Conservation (phyloP, 2,329 filamentous ascomycete genomes). For the Byssochlamys sp. region DNA sequence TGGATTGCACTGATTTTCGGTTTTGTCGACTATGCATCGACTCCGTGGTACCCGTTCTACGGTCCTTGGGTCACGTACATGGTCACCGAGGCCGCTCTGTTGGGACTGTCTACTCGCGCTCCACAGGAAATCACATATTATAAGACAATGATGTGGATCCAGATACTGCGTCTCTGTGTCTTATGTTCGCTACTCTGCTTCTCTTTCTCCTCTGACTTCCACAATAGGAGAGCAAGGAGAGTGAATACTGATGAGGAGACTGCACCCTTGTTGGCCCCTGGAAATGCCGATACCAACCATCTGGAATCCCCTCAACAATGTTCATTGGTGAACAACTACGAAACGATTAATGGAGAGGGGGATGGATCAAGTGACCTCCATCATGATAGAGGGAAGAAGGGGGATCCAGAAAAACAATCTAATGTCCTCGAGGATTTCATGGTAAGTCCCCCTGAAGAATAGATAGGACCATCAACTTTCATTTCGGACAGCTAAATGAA, state of each 20-base stretch:
- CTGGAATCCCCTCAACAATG: slow-evolving; percentile 14
- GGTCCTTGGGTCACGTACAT: slow-evolving; percentile 54
- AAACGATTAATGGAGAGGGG: slow-evolving; percentile 1
- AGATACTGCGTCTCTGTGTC: slow-evolving; percentile 9
- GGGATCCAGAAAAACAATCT: neutral
- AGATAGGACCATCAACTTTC: neutral
- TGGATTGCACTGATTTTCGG: slow-evolving; percentile 53
- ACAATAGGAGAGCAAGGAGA: slow-evolving; percentile 1
- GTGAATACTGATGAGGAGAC: slow-evolving; percentile 11
- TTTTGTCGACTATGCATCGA: slow-evolving; percentile 42
- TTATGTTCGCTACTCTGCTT: slow-evolving; percentile 7
- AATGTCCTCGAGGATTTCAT: neutral
- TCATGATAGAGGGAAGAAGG: neutral
- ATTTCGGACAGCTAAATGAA: slow-evolving; percentile 2
- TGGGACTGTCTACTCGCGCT: slow-evolving; percentile 15
- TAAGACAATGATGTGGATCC: slow-evolving; percentile 1
- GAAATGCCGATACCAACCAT: slow-evolving; percentile 3
- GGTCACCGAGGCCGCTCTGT: slow-evolving; percentile 45
- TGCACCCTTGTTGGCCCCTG: slow-evolving; percentile 10
- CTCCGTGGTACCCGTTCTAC: slow-evolving; percentile 55
- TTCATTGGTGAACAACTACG: slow-evolving; percentile 30
- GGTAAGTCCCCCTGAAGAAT: neutral
- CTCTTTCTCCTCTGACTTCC: slow-evolving; percentile 5
- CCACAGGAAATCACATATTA: neutral
- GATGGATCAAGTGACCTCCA: neutral